Evolutionary conservation across 305 asterid species (phyloP).

Genomic region (Fraxinus latifolia): DNA sequence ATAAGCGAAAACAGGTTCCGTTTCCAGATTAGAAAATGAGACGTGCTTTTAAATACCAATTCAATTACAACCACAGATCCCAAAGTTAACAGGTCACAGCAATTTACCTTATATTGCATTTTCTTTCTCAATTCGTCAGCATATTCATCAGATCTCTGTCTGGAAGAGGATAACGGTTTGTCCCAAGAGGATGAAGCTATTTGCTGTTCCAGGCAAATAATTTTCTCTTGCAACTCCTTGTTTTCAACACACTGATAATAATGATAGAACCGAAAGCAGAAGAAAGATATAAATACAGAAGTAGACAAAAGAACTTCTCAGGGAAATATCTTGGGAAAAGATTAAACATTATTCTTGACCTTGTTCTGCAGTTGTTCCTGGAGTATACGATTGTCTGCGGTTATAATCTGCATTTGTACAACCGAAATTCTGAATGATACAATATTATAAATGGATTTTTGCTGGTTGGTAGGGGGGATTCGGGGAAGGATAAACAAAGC

Average conservation of each 20-base stretch:
- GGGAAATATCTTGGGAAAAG: background rate
- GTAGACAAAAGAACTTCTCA: background rate
- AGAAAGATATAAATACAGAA: background rate
- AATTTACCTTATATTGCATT: conserved; percentile 65
- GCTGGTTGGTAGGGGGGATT: background rate
- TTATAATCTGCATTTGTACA: conserved; percentile 64
- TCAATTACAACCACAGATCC: conserved; percentile 5
- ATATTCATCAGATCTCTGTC: conserved; percentile 55
- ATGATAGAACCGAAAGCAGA: conserved; percentile 22
- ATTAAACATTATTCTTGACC: conserved; percentile 36
- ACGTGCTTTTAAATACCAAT: background rate
- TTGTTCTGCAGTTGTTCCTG: conserved; percentile 89
- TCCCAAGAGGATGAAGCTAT: conserved; percentile 42
- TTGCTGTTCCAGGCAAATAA: conserved; percentile 61
- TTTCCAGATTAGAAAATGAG: background rate
- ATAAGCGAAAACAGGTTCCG: background rate
- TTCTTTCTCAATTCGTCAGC: conserved; percentile 65
- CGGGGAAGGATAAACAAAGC: background rate
- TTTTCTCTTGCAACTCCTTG: conserved; percentile 64
- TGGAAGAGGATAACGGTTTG: conserved; percentile 37
- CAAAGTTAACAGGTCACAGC: conserved; percentile 3
- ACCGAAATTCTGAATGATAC: conserved; percentile 21
- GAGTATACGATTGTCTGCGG: conserved; percentile 92
- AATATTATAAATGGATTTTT: background rate
- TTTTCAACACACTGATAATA: conserved; percentile 67